phyloP scores from a whole-genome alignment of 148 eudicot species.

The Nepenthes gracilis region DNA sequence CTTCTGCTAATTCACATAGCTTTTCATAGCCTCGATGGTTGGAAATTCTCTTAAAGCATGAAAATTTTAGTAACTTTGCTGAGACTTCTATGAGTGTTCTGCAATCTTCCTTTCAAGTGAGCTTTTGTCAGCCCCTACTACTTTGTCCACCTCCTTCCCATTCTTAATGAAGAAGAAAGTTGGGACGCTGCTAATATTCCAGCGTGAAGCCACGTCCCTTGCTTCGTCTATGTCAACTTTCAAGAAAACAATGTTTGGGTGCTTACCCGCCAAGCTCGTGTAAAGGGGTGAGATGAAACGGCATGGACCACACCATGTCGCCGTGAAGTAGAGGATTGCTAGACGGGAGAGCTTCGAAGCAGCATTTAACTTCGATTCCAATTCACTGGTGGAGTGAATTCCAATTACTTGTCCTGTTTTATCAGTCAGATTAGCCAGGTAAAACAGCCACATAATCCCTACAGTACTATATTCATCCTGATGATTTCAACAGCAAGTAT shows the following conservation, averaged over 20 bases:
- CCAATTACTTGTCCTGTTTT: slow-evolving; percentile 43
- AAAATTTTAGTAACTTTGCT: not conserved
- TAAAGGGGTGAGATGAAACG: slow-evolving; percentile 44
- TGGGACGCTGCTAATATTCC: slow-evolving; percentile 56
- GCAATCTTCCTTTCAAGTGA: slow-evolving; percentile 46
- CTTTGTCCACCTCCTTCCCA: slow-evolving; percentile 43
- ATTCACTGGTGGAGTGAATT: slow-evolving; percentile 28
- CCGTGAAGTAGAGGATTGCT: slow-evolving; percentile 54
- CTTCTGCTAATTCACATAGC: too few relatives aligned
- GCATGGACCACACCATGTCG: slow-evolving; percentile 79
- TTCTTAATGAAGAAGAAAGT: slow-evolving; percentile 44
- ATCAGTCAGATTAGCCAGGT: not conserved
- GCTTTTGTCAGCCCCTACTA: slow-evolving; percentile 50
- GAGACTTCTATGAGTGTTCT: slow-evolving; percentile 16
- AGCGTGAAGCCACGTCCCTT: slow-evolving; percentile 39
- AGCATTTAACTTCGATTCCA: slow-evolving; percentile 34
- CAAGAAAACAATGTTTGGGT: slow-evolving; percentile 37
- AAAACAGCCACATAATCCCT: not conserved
- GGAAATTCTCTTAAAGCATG: too few relatives aligned
- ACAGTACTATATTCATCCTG: not conserved
- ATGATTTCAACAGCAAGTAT: not conserved
- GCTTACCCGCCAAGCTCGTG: slow-evolving; percentile 36
- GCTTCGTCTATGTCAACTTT: slow-evolving; percentile 61
- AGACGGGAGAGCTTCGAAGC: slow-evolving; percentile 36
- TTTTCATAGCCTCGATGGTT: too few relatives aligned